Evolutionary conservation across 1,284 basidiomycete species (phyloP).

Genomic region (Malassezia slooffiae): DNA sequence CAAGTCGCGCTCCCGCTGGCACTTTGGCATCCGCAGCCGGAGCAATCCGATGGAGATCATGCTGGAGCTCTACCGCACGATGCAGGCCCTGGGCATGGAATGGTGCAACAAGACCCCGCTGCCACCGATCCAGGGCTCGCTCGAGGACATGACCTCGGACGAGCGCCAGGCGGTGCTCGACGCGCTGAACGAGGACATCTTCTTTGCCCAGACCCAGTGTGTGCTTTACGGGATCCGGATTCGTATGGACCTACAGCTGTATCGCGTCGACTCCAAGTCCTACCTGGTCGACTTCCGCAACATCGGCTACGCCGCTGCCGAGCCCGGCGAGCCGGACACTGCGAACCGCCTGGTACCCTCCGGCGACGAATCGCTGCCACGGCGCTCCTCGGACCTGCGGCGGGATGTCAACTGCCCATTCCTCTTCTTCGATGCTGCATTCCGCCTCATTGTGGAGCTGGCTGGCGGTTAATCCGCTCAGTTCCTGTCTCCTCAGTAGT

Average conservation of each 20-base stretch:
- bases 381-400: slow-evolving; percentile 46
- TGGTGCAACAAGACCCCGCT: slow-evolving; percentile 55
- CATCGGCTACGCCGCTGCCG: slow-evolving; percentile 69
- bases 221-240: slow-evolving; percentile 20
- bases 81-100: slow-evolving; percentile 89
- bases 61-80: slow-evolving; percentile 90
- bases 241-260: slow-evolving; percentile 91
- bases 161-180: slow-evolving; percentile 48
- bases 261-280: slow-evolving; percentile 87
- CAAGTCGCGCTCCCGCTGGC: slow-evolving; percentile 59
- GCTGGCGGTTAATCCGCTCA: slow-evolving; percentile 18
- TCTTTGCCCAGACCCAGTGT: slow-evolving; percentile 87
- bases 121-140: slow-evolving; percentile 1
- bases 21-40: slow-evolving; percentile 89
- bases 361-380: slow-evolving; percentile 42
- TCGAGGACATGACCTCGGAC: slow-evolving; percentile 39
- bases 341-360: slow-evolving; percentile 38
- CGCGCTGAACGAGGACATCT: slow-evolving; percentile 55
- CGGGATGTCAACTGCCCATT: slow-evolving; percentile 77
- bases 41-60: slow-evolving; percentile 98
- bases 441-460: slow-evolving; percentile 50
- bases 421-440: slow-evolving; percentile 92
- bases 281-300: slow-evolving; percentile 98
- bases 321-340: not conserved
- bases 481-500: too few species aligned